Evolutionary conservation across 2,329 filamentous ascomycete species (phyloP), one percentile per base, ranked within the genome.

Genomic region (Bertia moriformis): DNA sequence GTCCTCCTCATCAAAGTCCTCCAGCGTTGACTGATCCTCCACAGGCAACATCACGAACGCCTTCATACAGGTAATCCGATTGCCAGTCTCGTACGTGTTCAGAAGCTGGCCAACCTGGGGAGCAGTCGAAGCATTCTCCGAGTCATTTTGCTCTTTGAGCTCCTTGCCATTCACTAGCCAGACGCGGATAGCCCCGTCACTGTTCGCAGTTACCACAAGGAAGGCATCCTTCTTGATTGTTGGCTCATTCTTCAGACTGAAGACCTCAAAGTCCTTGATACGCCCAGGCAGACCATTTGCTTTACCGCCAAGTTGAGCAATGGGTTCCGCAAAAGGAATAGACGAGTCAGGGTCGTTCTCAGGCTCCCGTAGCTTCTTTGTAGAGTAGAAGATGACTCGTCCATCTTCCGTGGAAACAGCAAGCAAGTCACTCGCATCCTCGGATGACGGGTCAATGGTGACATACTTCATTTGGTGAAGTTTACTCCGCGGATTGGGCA

Each of bases 331-430:
- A 15, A 75, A 66, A 4, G 69, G 62, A 37, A 78, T 59, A 17
- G 65, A 62, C 15, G 60, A 57, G 19, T 65, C 59, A 13, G 65
- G 62, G 10, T 57, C 54, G 17, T 57, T 50, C 27, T 59, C 56
- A 30, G 53, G 52, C 4, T 73, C 49, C 43, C 73, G 65, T 7
- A 62, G 60, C 1, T 58, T 55, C 37, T 63, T 67, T 2, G 85
- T 87, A 27, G 81, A 80, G 56, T 85, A 93, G 56, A 96, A 85
- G 39, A 93, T 52, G 24, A 96, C 70, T 39, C 83, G 71, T 1
- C 91, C 91, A 54, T 96, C 89, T 55, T 96, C 91, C 0, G 91
- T 95, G 2, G 86, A 86, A 1, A 91, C 66, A 1, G 81, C 78
- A 32, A 96, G 59, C 4, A 88, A 56, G 4, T 57, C 54, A n/a